These are phyloP conservation scores for Ustilago hordei DNA, from an alignment of 1,284 basidiomycete species.

Conservation along the genomic window DNA sequence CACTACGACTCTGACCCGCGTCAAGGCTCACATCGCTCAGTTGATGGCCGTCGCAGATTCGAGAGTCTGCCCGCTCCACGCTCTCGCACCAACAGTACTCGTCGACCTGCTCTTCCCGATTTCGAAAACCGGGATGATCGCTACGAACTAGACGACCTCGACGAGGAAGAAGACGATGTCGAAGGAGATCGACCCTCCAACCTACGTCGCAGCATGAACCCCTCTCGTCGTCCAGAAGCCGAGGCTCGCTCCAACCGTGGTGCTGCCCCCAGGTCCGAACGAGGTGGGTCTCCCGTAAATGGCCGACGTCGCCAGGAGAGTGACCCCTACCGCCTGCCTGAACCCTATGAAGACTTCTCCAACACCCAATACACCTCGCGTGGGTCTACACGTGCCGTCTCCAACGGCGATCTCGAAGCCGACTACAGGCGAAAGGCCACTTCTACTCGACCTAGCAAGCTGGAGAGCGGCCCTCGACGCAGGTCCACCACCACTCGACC, in stretches of 20 bases:
- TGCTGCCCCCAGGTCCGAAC: constrained; percentile 15
- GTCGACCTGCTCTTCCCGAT: constrained; percentile 31
- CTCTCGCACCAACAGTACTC: constrained; percentile 18
- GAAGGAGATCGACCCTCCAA: constrained; percentile 18
- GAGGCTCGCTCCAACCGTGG: background rate
- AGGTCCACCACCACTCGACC: constrained; percentile 4
- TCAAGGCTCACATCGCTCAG: constrained; percentile 14
- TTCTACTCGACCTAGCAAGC: background rate
- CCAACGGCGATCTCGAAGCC: constrained; percentile 19
- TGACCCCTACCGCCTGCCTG: constrained; percentile 31
- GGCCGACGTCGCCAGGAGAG: constrained; percentile 34
- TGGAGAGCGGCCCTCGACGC: constrained; percentile 16
- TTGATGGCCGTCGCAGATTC: constrained; percentile 17
- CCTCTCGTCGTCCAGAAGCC: constrained; percentile 18
- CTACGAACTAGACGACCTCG: constrained; percentile 30
- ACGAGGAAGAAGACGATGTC: constrained; percentile 24
- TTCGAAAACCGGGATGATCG: constrained; percentile 22
- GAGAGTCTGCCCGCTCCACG: constrained; percentile 27
- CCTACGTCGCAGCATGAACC: constrained; percentile 22
- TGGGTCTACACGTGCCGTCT: constrained; percentile 12
- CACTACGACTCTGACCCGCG: constrained; percentile 20
- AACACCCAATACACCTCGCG: constrained; percentile 24
- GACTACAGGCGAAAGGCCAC: constrained; percentile 14
- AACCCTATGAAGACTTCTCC: constrained; percentile 46
- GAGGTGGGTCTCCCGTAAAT: constrained; percentile 10